phyloP scores from a whole-genome alignment of 352 stramenopile species.

The Phytopythium cucurbitacearum region DNA sequence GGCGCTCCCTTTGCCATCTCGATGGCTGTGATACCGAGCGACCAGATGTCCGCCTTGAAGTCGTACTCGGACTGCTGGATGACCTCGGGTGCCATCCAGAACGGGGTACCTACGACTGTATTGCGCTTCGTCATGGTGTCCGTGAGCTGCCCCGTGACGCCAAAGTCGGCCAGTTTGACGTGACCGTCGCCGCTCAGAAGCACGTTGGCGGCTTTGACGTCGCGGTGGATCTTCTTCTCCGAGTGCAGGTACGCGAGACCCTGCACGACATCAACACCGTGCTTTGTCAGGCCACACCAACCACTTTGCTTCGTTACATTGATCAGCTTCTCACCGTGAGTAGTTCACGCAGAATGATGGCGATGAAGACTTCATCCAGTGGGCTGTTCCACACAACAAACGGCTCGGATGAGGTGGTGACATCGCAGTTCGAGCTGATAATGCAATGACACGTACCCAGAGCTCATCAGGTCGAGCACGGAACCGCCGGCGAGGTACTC shows the following conservation, averaged over 20 bases:
- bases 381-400: constrained; percentile 29
- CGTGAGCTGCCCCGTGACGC: constrained; percentile 92
- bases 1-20: constrained; percentile 97
- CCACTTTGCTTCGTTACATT: not conserved
- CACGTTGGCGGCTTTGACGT: constrained; percentile 83
- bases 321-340: constrained; percentile 23
- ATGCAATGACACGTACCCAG: constrained; percentile 23
- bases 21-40: constrained; percentile 97
- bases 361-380: constrained; percentile 77
- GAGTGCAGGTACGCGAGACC: constrained; percentile 78
- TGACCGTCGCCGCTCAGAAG: constrained; percentile 73
- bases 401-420: not conserved
- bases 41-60: constrained; percentile 98
- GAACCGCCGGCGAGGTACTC: constrained; percentile 91
- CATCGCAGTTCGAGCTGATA: not conserved
- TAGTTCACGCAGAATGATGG: constrained; percentile 77
- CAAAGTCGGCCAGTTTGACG: constrained; percentile 81
- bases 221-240: constrained; percentile 84
- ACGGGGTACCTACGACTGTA: constrained; percentile 96
- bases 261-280: constrained; percentile 7
- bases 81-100: constrained; percentile 96
- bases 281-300: not conserved
- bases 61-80: constrained; percentile 92
- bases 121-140: constrained; percentile 98
- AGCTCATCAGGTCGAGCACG: constrained; percentile 87